These are phyloP conservation scores for Camelina hispida DNA, from an alignment of 345 rosid genomes.

Conservation along the genomic window DNA sequence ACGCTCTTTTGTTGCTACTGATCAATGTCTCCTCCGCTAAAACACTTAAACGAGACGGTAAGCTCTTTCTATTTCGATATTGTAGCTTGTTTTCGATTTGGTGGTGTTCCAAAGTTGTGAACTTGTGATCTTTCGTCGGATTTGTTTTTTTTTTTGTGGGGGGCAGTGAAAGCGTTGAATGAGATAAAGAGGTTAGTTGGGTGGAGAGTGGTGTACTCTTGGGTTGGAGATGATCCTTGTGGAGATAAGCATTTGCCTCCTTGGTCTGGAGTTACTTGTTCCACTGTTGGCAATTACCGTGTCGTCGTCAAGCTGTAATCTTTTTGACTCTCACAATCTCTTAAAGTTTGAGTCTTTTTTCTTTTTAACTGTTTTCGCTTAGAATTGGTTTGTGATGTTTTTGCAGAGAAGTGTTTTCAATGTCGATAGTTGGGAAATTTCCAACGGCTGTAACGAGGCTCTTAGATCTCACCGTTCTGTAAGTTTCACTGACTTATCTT, in stretches of 20 bases:
- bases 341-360: neutral
- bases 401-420: constrained; percentile 67
- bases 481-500: constrained; percentile 25
- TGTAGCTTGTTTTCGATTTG: neutral
- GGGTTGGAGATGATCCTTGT: constrained; percentile 86
- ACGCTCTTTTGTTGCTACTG: constrained; percentile 9
- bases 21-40: constrained; percentile 49
- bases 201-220: constrained; percentile 74
- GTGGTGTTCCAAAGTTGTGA: neutral
- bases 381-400: constrained; percentile 12
- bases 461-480: constrained; percentile 77
- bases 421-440: constrained; percentile 75
- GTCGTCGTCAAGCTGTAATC: constrained; percentile 82
- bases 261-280: constrained; percentile 93
- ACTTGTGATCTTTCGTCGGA: neutral
- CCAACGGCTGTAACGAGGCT: constrained; percentile 78
- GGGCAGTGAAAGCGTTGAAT: constrained; percentile 72
- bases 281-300: constrained; percentile 71
- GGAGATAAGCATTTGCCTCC: constrained; percentile 73
- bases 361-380: neutral
- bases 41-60: constrained; percentile 70
- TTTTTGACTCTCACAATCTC: constrained; percentile 14
- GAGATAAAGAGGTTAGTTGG: constrained; percentile 71
- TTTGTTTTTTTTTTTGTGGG: neutral
- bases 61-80: neutral